Evolutionary conservation across 345 rosid genomes (phyloP).

Genomic region (Gynandropsis gynandra): DNA sequence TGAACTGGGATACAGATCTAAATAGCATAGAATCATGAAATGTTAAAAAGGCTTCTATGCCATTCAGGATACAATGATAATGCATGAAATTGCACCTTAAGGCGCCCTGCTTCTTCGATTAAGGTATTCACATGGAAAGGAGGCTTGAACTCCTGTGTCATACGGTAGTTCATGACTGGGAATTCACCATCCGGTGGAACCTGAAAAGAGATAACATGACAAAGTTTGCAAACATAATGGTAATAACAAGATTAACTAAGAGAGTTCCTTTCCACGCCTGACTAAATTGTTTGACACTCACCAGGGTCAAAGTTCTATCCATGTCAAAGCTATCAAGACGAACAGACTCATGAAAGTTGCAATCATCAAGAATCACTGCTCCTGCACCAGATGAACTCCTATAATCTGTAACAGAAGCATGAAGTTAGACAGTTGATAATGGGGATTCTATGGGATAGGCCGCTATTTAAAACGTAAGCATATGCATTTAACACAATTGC

Average conservation of each 20-base stretch:
- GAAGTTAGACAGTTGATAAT: not conserved
- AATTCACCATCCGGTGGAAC: conserved; percentile 99
- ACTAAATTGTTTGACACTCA: conserved; percentile 30
- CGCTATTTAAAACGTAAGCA: not conserved
- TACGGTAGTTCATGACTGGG: conserved; percentile 98
- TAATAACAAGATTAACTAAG: conserved; percentile 1
- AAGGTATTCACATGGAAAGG: conserved; percentile 86
- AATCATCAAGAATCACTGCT: conserved; percentile 84
- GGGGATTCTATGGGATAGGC: not conserved
- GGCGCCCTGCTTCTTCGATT: conserved; percentile 93
- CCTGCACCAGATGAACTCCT: conserved; percentile 80
- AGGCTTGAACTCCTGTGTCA: conserved; percentile 99
- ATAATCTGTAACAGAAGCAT: conserved; percentile 54
- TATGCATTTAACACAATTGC: not conserved
- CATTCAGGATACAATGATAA: conserved; percentile 7
- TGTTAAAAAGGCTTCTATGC: conserved; percentile 6
- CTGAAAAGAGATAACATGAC: conserved; percentile 37
- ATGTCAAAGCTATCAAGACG: conserved; percentile 84
- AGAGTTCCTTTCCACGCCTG: not conserved
- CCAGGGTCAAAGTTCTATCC: conserved; percentile 87
- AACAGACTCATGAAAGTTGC: conserved; percentile 98
- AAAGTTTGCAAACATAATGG: conserved; percentile 12
- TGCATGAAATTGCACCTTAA: conserved; percentile 43
- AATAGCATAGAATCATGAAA: not conserved
- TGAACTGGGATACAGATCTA: conserved; percentile 7